phyloP scores from a whole-genome alignment of 169 alveolate genomes.

The Plasmodium blacklocki region DNA sequence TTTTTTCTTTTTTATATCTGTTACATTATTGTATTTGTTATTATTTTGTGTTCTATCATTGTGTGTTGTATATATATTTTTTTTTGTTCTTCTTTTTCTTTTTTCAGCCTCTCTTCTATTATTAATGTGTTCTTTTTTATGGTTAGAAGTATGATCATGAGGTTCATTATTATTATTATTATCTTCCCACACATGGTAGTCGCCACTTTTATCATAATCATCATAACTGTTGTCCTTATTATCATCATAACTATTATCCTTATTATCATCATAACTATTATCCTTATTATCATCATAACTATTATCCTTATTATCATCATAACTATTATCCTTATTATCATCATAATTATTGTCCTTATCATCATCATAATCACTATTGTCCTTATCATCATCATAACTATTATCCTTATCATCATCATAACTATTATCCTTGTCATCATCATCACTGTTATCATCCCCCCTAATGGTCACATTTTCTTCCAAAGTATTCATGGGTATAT shows the following conservation, averaged over 20 bases:
- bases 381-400: neutral
- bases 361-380: neutral
- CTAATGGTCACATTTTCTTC: constrained; percentile 3
- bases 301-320: neutral
- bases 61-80: neutral
- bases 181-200: neutral
- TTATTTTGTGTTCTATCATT: neutral
- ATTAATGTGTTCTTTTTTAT: neutral
- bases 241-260: neutral
- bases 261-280: neutral
- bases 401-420: neutral
- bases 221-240: neutral
- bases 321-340: too few species aligned
- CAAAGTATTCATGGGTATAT: constrained; percentile 23
- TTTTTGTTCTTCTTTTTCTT: neutral
- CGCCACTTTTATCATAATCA: neutral
- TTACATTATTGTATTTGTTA: neutral
- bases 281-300: neutral
- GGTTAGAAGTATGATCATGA: neutral
- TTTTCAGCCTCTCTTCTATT: neutral
- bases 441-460: constrained; percentile 1
- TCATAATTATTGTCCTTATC: neutral
- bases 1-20: constrained; percentile 4
- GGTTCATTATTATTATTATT: neutral
- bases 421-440: neutral